These are phyloP conservation scores for Rhododendron henanense DNA, from an alignment of 148 eudicot genomes.

Conservation along the genomic window DNA sequence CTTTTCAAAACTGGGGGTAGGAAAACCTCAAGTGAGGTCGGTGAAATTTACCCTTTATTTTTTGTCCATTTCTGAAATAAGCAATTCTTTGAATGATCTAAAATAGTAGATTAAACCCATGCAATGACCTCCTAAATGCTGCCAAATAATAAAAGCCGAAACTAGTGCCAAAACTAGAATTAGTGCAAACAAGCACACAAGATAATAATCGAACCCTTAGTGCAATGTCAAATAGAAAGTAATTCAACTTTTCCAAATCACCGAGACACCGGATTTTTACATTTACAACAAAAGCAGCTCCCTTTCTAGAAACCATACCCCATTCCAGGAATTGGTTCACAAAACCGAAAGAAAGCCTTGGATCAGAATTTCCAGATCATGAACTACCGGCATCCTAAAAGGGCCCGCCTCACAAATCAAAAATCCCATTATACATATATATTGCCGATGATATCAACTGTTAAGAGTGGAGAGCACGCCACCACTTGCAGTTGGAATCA, in stretches of 20 bases:
- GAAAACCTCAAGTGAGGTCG: too few species aligned
- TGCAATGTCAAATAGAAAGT: too few species aligned
- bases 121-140: neutral
- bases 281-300: neutral
- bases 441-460: slow-evolving; percentile 27
- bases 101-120: neutral
- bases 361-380: neutral
- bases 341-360: slow-evolving; percentile 10
- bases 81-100: too few species aligned
- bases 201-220: neutral
- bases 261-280: neutral
- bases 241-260: neutral
- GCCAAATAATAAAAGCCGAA: neutral
- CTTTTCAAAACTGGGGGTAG: too few species aligned
- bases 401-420: neutral
- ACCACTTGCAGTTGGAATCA: slow-evolving; percentile 66
- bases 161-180: neutral
- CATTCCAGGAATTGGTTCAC: neutral
- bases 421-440: neutral
- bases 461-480: slow-evolving; percentile 81
- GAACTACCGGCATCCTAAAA: neutral
- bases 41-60: too few species aligned
- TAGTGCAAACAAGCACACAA: neutral
- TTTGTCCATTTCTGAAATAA: too few species aligned
- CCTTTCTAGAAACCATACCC: neutral